These are phyloP conservation scores for Penicillium argentinense DNA, from an alignment of 495 filamentous ascomycete genomes.

Conservation along the genomic window DNA sequence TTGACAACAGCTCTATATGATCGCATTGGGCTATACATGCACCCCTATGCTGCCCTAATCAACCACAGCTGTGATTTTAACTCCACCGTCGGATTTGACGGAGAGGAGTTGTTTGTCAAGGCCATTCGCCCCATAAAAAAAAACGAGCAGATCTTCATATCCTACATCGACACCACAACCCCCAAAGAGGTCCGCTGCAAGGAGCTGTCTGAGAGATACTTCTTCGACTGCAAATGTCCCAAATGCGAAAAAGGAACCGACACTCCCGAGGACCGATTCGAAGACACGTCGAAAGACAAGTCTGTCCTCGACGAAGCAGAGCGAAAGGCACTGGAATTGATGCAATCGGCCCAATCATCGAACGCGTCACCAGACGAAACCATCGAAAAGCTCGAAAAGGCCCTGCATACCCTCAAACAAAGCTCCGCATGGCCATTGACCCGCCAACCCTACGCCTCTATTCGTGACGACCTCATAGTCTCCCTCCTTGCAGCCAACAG, in stretches of 20 bases:
- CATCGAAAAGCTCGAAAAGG: conserved; percentile 22
- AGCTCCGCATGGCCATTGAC: conserved; percentile 31
- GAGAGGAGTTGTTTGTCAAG: conserved; percentile 43
- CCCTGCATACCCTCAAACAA: conserved; percentile 24
- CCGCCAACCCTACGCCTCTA: conserved; percentile 40
- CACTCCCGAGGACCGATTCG: conserved; percentile 19
- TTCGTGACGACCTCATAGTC: conserved; percentile 41
- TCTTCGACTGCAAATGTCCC: conserved; percentile 63
- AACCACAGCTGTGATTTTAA: conserved; percentile 77
- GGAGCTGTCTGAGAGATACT: conserved; percentile 58
- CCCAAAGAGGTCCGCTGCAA: conserved; percentile 45
- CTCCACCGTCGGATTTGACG: conserved; percentile 62
- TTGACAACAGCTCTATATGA: conserved; percentile 58
- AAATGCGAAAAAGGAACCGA: conserved; percentile 45
- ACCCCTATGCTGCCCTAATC: conserved; percentile 54
- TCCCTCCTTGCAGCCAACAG: conserved; percentile 28
- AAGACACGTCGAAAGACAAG: conserved; percentile 5
- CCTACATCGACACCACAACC: conserved; percentile 64
- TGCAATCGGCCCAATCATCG: conserved; percentile 18
- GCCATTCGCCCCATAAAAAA: conserved; percentile 48
- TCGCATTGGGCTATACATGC: conserved; percentile 61
- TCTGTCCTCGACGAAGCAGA: conserved; percentile 20
- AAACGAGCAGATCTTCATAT: conserved; percentile 64
- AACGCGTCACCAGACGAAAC: conserved; percentile 12
- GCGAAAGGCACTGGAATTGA: conserved; percentile 26